Evolutionary conservation across 1,139 yeast genomes (phyloP), one percentile per base, ranked within the genome.

Genomic region (Candida pseudocylindracea): DNA sequence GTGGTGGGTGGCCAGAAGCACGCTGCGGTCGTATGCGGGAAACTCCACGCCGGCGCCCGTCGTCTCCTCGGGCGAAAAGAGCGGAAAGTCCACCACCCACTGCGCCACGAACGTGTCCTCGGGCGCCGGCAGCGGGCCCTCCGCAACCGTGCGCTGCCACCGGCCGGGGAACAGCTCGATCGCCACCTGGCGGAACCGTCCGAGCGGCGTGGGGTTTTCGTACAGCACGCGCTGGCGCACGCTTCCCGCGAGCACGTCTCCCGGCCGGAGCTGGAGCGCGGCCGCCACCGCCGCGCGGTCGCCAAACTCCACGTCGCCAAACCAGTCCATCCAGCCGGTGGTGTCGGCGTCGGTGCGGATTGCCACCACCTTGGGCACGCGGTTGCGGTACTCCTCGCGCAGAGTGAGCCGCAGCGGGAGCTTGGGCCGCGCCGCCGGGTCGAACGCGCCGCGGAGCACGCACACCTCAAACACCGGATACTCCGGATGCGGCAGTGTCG

Each of bases 181-280:
- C 0, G 80, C 68, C 33, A 80, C 45, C 45, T 81, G 93, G 36
- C 98, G 63, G 40, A 80, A 65, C 38, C 75, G 63, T 0, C 99
- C 99, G 34, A 88, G 53, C 0, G 98, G 96, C 0, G 98, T 88
- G 13, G 98, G 96, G 45, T 83, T 88, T 45, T 91, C 98, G 46
- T 80, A 85, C 1, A 78, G 54, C 26, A 67, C 42, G 6, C 51
- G 46, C 1, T 80, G 68, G 36, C 98, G 60, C 20, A 75, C 78
- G 10, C 81, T 62, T 11, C 79, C 63, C 3, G 88, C 88, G 29
- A 88, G 45, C 2, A 80, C 53, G 48, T 81, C 94, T 30, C 93
- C 94, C 2, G 62, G 54, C 33, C 59, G 41, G 26, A 80, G 45
- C n/a, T 50, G 42, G 12, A 76, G 48, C 1, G 37, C 32, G 1